Conservation (phyloP, 2,329 filamentous ascomycete genomes). For the Ustilaginoidea virens region DNA sequence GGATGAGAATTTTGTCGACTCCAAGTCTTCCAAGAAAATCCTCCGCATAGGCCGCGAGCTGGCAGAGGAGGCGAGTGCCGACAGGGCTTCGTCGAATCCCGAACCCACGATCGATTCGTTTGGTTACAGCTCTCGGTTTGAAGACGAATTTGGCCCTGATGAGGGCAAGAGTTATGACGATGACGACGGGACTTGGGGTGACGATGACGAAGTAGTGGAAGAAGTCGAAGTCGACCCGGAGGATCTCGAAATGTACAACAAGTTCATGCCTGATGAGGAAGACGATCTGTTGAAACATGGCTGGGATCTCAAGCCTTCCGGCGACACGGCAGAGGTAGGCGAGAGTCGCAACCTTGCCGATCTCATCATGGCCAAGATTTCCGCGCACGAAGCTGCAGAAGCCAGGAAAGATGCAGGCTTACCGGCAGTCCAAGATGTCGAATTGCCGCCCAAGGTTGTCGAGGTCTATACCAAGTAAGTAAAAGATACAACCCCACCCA, state of each 20-base stretch:
- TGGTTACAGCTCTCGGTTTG: constrained; percentile 63
- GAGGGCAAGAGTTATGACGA: constrained; percentile 32
- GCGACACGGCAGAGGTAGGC: constrained; percentile 28
- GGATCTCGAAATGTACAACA: constrained; percentile 81
- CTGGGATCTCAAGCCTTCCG: constrained; percentile 31
- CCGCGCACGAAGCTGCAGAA: constrained; percentile 66
- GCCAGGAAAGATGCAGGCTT: constrained; percentile 28
- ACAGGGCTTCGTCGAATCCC: constrained; percentile 16
- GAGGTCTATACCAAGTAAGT: constrained; percentile 81
- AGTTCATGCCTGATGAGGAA: constrained; percentile 64
- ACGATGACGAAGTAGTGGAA: constrained; percentile 58
- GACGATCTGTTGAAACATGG: constrained; percentile 57
- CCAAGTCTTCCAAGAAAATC: constrained; percentile 78
- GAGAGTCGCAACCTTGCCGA: constrained; percentile 72
- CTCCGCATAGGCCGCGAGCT: constrained; percentile 79
- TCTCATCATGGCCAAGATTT: constrained; percentile 87
- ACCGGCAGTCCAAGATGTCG: constrained; percentile 66
- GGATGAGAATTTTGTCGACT: constrained; percentile 63
- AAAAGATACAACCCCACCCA: too few relatives aligned
- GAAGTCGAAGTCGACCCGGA: constrained; percentile 73
- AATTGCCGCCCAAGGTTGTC: constrained; percentile 79
- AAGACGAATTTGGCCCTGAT: constrained; percentile 34
- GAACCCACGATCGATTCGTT: constrained; percentile 42
- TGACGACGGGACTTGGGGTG: constrained; percentile 57
- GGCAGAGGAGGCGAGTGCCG: constrained; percentile 55